These are phyloP conservation scores for Penicillium pulvis DNA, from an alignment of 495 filamentous ascomycete genomes.

Conservation along the genomic window DNA sequence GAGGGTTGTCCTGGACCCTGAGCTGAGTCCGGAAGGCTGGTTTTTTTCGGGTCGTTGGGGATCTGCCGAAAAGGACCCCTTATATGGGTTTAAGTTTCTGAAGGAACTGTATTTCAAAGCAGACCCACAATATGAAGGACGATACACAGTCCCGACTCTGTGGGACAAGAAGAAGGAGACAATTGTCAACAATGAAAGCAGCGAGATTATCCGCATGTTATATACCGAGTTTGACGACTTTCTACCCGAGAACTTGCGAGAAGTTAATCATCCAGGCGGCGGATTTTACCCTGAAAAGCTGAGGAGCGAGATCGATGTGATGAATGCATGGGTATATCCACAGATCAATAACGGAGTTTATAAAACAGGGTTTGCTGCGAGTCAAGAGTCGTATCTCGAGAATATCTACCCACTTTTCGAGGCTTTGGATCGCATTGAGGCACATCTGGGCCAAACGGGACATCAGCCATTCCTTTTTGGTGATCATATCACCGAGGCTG, in stretches of 20 bases:
- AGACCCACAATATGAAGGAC: conserved; percentile 67
- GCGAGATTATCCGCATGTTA: conserved; percentile 76
- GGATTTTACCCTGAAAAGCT: conserved; percentile 61
- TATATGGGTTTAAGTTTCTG: conserved; percentile 64
- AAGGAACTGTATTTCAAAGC: conserved; percentile 73
- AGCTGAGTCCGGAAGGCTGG: conserved; percentile 70
- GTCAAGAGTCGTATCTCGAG: conserved; percentile 64
- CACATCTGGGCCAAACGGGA: conserved; percentile 48
- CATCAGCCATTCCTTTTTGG: conserved; percentile 66
- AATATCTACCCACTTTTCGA: conserved; percentile 63
- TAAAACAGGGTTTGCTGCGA: conserved; percentile 67
- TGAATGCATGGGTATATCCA: conserved; percentile 67
- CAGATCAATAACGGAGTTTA: conserved; percentile 72
- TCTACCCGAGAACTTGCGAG: conserved; percentile 51
- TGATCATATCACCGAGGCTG: conserved; percentile 65
- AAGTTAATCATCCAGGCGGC: conserved; percentile 44
- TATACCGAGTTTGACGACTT: conserved; percentile 62
- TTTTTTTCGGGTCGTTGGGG: conserved; percentile 65
- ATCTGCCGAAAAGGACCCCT: conserved; percentile 58
- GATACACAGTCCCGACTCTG: conserved; percentile 79
- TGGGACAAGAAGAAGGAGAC: conserved; percentile 73
- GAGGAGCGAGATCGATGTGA: conserved; percentile 57
- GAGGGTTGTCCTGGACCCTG: conserved; percentile 67
- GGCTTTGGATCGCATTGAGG: conserved; percentile 63
- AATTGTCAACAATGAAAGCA: conserved; percentile 84